A percentile compares a stretch with the other conserved stretches of the same genome.
These are phyloP conservation scores for Cyberlindnera xishuangbannaensis DNA, from an alignment of 805 yeast genomes.

Conservation along the genomic window DNA sequence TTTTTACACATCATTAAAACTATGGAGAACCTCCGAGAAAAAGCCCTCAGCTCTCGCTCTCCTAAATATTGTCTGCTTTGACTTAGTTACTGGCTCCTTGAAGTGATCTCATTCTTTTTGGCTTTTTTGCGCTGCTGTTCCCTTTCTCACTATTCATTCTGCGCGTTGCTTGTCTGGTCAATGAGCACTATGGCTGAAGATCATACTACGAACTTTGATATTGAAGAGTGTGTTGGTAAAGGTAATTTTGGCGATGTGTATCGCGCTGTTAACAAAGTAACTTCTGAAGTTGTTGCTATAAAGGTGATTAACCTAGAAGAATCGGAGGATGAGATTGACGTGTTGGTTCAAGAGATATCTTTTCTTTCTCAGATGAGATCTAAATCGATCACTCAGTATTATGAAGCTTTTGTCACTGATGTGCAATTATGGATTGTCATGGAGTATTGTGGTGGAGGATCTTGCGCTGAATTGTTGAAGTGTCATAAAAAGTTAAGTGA, in stretches of 20 bases:
- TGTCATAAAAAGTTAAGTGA: slow-evolving; percentile 51
- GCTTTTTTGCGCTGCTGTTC: too few relatives aligned
- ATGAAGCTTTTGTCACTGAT: slow-evolving; percentile 57
- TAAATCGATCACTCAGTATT: slow-evolving; percentile 57
- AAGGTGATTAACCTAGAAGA: slow-evolving; percentile 81
- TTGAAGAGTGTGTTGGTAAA: slow-evolving; percentile 62
- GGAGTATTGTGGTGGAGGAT: slow-evolving; percentile 96
- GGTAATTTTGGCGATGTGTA: slow-evolving; percentile 90
- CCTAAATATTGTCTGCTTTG: too few relatives aligned
- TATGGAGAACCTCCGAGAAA: too few relatives aligned
- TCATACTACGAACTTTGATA: too few relatives aligned
- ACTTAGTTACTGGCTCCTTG: too few relatives aligned
- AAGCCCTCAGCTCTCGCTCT: too few relatives aligned
- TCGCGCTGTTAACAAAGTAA: slow-evolving; percentile 38
- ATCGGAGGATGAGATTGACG: slow-evolving; percentile 66
- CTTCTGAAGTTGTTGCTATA: slow-evolving; percentile 62
- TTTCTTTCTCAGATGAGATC: slow-evolving; percentile 62
- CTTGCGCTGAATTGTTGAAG: slow-evolving; percentile 71
- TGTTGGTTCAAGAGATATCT: slow-evolving; percentile 70
- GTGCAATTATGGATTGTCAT: slow-evolving; percentile 80
- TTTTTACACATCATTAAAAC: too few relatives aligned
- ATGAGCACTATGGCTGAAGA: too few relatives aligned
- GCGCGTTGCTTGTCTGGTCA: neutral
- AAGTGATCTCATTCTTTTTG: too few relatives aligned
- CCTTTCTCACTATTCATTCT: too few relatives aligned